Evolutionary conservation across 768 basidiomycete species (phyloP).

Genomic region (Gloeopeniophorella convolvens): DNA sequence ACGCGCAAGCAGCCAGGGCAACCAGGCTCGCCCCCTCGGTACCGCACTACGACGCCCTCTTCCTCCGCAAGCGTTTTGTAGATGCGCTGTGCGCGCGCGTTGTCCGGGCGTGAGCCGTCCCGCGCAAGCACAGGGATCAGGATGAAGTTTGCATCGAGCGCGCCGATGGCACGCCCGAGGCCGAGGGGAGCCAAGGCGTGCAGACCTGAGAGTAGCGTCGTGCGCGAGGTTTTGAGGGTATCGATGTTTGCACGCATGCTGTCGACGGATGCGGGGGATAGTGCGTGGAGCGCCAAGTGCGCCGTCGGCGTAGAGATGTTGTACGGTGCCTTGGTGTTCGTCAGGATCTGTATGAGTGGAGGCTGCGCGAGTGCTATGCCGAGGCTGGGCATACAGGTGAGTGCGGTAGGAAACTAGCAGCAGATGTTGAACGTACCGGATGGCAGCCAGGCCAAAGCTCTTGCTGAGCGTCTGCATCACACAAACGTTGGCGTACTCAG

Average conservation of each 20-base stretch:
- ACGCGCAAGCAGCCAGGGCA: constrained; percentile 85
- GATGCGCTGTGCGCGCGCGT: constrained; percentile 49
- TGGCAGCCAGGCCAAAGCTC: constrained; percentile 91
- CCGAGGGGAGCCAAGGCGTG: constrained; percentile 42
- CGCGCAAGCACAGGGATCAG: constrained; percentile 65
- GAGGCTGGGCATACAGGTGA: too few relatives aligned
- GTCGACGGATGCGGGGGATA: constrained; percentile 56
- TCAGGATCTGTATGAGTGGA: constrained; percentile 81
- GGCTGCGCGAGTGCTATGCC: constrained; percentile 89
- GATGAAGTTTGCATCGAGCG: constrained; percentile 87
- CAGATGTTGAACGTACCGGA: constrained; percentile 63
- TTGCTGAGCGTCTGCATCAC: constrained; percentile 98
- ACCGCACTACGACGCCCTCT: constrained; percentile 84
- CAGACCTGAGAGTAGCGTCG: constrained; percentile 45
- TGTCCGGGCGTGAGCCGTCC: constrained; percentile 44
- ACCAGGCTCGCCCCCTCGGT: constrained; percentile 78
- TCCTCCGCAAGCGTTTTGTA: constrained; percentile 84
- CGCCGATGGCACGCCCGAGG: constrained; percentile 66
- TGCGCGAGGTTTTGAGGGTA: constrained; percentile 54
- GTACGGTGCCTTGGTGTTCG: constrained; percentile 97
- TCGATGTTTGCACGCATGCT: constrained; percentile 60
- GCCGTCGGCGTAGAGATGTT: constrained; percentile 92
- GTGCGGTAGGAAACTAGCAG: too few relatives aligned
- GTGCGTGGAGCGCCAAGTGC: constrained; percentile 69
- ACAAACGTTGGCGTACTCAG: constrained; percentile 80